Evolutionary conservation across 805 yeast species (phyloP), one percentile per base, ranked within the genome.

Genomic region (Naumovozyma baii): DNA sequence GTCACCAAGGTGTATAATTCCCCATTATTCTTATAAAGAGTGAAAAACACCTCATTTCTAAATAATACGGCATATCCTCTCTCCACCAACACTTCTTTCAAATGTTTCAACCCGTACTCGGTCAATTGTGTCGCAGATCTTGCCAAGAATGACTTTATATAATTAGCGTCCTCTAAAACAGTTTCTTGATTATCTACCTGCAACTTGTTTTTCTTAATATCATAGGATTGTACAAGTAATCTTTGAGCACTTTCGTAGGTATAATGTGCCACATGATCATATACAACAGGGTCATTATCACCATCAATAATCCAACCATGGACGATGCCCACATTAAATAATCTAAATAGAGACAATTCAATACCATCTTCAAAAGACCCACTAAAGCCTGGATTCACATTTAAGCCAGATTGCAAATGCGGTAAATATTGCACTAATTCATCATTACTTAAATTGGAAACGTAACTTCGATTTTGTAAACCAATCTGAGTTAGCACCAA

Each of bases 31-130:
- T 78, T 79, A 41, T 60, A 72, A 9, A 88, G 55, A 0, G 96
- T 85, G 46, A 73, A 73, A 61, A 84, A 90, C 58, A 87, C 96
- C 58, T 92, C 88, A 60, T 92, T 90, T 53, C 96, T 71, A 65
- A 88, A 92, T 45, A 90, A 73, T 0, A 90, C 76, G 1, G 79
- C 74, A 40, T 79, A 68, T 5, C 78, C 71, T 32, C 78, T 78
- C 13, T 70, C 68, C 1, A 59, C 54, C 19, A 84, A 55, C 3
- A 67, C 51, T 4, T 61, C 56, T 43, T 65, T 63, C 45, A 83
- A 56, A 38, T 63, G 63, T 1, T 55, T 41, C 12, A 83, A 57
- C 0, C 98, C 98, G 36, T 66, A 62, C 1, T 63, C 65, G 0
- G 97, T 85, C 51, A 88, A 62, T 54, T 90, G 96, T 0, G 94